Percentiles rank a stretch among this genome's conserved stretches.
Evolutionary conservation across 306 rosid species (phyloP).

Genomic region (Rosa chinensis): DNA sequence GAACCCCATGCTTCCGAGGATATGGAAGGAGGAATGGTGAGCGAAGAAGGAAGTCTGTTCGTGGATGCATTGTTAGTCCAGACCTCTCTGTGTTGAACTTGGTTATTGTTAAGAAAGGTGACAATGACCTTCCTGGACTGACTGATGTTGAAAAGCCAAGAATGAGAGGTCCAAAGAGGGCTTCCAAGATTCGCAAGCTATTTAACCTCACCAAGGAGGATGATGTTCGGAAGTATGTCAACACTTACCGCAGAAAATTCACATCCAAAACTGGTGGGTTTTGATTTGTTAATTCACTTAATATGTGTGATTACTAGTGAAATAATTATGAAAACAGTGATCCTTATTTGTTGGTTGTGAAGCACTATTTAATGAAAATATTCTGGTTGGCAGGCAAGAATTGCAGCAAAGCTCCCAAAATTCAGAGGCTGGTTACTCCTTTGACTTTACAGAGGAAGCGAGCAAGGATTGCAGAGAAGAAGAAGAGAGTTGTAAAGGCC

Average conservation of each 20-base stretch:
- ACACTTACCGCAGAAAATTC: slow-evolving; percentile 47
- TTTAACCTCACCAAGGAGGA: slow-evolving; percentile 46
- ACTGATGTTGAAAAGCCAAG: slow-evolving; percentile 51
- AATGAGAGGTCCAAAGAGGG: slow-evolving; percentile 60
- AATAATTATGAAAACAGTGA: not conserved
- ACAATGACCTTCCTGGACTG: slow-evolving; percentile 47
- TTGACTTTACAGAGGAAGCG: slow-evolving; percentile 51
- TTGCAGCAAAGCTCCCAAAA: slow-evolving; percentile 50
- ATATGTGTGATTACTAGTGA: not conserved
- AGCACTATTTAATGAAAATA: not conserved
- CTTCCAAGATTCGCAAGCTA: slow-evolving; percentile 50
- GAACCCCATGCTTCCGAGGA: slow-evolving; percentile 51
- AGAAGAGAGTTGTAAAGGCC: slow-evolving; percentile 45
- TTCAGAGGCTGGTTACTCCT: slow-evolving; percentile 52
- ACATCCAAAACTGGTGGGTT: slow-evolving; percentile 42
- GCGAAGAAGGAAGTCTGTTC: slow-evolving; percentile 49
- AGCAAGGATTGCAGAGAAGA: slow-evolving; percentile 48
- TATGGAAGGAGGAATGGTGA: slow-evolving; percentile 49
- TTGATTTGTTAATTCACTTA: not conserved
- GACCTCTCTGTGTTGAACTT: slow-evolving; percentile 53
- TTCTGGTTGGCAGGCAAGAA: slow-evolving; percentile 35
- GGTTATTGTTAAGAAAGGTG: slow-evolving; percentile 53
- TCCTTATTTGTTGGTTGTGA: not conserved
- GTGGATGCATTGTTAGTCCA: slow-evolving; percentile 53
- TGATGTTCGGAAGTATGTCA: slow-evolving; percentile 53